phyloP scores from a whole-genome alignment of 768 basidiomycete species.

The Agaricus blazei region DNA sequence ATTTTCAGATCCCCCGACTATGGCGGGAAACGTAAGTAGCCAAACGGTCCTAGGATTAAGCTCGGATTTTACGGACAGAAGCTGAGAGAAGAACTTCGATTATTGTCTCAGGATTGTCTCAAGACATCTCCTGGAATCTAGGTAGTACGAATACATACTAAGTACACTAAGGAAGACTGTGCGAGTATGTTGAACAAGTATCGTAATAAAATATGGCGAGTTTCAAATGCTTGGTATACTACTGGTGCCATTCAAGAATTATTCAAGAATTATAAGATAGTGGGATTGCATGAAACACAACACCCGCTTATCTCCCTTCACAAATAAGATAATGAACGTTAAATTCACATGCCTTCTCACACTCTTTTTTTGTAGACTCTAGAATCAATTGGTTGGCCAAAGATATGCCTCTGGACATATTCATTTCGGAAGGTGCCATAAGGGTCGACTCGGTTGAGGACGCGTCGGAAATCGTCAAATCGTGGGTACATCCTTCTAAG shows the following conservation, averaged over 20 bases:
- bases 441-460: constrained; percentile 70
- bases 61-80: constrained; percentile 9
- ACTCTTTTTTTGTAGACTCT: constrained; percentile 35
- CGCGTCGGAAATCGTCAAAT: constrained; percentile 70
- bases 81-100: constrained; percentile 1
- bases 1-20: constrained; percentile 2
- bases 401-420: constrained; percentile 84
- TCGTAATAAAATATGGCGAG: no score
- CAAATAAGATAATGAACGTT: neutral
- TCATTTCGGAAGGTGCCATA: constrained; percentile 78
- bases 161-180: neutral
- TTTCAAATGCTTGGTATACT: no score
- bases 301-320: constrained; percentile 6
- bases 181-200: neutral
- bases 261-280: neutral
- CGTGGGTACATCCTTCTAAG: constrained; percentile 72
- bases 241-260: no score
- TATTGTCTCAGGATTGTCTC: neutral
- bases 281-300: neutral
- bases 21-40: neutral
- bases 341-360: constrained; percentile 5
- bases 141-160: neutral
- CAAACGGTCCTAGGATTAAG: neutral
- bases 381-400: constrained; percentile 48
- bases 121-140: neutral